Evolutionary conservation across 2,329 filamentous ascomycete genomes (phyloP).

Genomic region (Diaporthe sp.): DNA sequence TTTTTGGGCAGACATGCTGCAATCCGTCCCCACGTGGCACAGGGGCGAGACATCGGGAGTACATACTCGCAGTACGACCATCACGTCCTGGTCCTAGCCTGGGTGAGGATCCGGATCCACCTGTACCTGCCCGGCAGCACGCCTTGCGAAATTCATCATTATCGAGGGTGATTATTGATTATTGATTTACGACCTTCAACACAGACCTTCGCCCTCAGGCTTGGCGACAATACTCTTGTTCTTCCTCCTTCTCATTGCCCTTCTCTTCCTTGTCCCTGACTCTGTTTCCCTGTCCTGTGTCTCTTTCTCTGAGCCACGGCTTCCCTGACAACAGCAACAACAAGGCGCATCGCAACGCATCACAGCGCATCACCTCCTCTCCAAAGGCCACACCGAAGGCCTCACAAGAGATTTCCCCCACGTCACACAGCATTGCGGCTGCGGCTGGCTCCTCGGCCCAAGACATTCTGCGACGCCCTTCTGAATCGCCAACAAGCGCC

Average conservation of each 20-base stretch:
- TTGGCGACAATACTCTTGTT: slow-evolving; percentile 27
- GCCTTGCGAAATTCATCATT: slow-evolving; percentile 30
- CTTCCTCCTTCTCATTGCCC: background rate
- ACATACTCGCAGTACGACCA: background rate
- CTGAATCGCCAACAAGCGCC: slow-evolving; percentile 7
- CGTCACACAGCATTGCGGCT: slow-evolving; percentile 11
- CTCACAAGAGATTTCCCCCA: background rate
- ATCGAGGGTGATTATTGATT: slow-evolving; percentile 28
- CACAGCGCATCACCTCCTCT: background rate
- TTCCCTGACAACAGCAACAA: background rate
- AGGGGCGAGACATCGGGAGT: background rate
- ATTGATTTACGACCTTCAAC: slow-evolving; percentile 27
- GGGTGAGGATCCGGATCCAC: slow-evolving; percentile 17
- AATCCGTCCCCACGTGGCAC: slow-evolving; percentile 15
- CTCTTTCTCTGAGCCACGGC: background rate
- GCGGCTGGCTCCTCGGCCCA: slow-evolving; percentile 8
- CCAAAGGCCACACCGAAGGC: background rate
- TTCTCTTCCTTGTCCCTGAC: background rate
- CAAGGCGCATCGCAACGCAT: background rate
- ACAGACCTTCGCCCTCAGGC: slow-evolving; percentile 25
- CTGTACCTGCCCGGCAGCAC: slow-evolving; percentile 14
- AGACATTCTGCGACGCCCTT: slow-evolving; percentile 19
- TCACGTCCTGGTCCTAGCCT: background rate
- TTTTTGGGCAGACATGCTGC: slow-evolving; percentile 15
- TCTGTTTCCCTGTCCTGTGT: background rate